Percentiles rank a stretch among this genome's conserved stretches.
These are phyloP conservation scores for Anastatica hierochuntica DNA, from an alignment of 345 rosid species.

Conservation along the genomic window DNA sequence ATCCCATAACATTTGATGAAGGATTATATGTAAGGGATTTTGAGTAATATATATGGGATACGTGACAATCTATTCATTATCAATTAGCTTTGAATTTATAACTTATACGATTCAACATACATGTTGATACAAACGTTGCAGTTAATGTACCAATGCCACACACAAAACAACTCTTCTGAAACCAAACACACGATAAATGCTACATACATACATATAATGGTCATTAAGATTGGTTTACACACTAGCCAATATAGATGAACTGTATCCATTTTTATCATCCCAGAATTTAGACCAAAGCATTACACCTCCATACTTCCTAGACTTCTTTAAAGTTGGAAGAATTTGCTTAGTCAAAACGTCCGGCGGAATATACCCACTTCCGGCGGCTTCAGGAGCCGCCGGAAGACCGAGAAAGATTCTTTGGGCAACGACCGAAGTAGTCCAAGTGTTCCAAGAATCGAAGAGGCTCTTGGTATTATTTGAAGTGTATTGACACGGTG, in stretches of 20 bases:
- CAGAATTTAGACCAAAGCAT: slow-evolving; percentile 58
- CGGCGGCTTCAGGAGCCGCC: slow-evolving; percentile 45
- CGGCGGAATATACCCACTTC: slow-evolving; percentile 44
- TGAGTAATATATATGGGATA: too few species aligned
- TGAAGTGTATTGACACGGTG: slow-evolving; percentile 37
- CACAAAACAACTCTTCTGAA: not conserved
- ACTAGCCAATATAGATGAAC: slow-evolving; percentile 28
- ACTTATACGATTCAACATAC: too few species aligned
- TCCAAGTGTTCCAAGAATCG: slow-evolving; percentile 48
- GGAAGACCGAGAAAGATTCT: slow-evolving; percentile 47
- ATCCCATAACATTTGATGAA: too few species aligned
- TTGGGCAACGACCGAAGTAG: slow-evolving; percentile 26
- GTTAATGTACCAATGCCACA: too few species aligned
- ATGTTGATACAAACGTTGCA: too few species aligned
- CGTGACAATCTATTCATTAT: too few species aligned
- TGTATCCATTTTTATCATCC: slow-evolving; percentile 45
- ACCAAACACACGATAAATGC: not conserved
- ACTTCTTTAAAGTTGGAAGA: slow-evolving; percentile 35
- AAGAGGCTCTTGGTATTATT: slow-evolving; percentile 28
- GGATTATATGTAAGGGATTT: too few species aligned
- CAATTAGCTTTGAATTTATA: too few species aligned
- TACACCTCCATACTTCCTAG: slow-evolving; percentile 46
- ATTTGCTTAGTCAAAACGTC: slow-evolving; percentile 30
- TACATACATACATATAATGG: not conserved
- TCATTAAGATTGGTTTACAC: slow-evolving; percentile 25